phyloP scores from a whole-genome alignment of 129 eudicot genomes.

The Apium graveolens region DNA sequence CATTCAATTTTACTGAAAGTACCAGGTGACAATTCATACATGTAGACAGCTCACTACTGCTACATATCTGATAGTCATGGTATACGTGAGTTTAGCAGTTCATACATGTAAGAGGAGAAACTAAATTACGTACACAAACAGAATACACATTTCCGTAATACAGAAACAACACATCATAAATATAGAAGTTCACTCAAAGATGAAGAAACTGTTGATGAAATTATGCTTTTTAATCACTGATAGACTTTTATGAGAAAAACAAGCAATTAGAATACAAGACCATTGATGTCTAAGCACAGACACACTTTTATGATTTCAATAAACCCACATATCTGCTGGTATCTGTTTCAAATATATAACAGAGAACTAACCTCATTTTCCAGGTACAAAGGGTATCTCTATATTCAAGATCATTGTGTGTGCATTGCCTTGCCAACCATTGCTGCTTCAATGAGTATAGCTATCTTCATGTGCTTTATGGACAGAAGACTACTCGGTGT shows the following conservation, averaged over 20 bases:
- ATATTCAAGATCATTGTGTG: conserved; percentile 5
- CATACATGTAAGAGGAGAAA: neutral
- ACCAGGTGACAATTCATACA: neutral
- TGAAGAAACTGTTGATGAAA: neutral
- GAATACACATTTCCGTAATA: neutral
- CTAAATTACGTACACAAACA: neutral
- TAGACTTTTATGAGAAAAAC: neutral
- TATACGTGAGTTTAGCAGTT: neutral
- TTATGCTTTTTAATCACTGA: neutral
- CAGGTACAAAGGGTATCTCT: neutral
- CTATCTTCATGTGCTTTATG: neutral
- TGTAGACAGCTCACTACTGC: neutral
- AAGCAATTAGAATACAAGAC: neutral
- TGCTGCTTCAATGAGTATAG: neutral
- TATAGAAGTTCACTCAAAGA: neutral
- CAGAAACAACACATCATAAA: too few species aligned
- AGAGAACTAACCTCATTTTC: neutral
- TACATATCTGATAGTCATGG: neutral
- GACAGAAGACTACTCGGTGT: neutral
- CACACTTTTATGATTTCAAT: neutral
- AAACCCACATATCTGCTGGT: neutral
- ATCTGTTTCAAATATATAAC: neutral
- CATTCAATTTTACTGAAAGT: neutral
- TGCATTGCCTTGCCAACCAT: conserved; percentile 8
- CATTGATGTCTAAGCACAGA: neutral